Percentiles rank a stretch among this genome's conserved stretches.
Evolutionary conservation across 305 asterid species (phyloP).

Genomic region (Coffea humblotiana): DNA sequence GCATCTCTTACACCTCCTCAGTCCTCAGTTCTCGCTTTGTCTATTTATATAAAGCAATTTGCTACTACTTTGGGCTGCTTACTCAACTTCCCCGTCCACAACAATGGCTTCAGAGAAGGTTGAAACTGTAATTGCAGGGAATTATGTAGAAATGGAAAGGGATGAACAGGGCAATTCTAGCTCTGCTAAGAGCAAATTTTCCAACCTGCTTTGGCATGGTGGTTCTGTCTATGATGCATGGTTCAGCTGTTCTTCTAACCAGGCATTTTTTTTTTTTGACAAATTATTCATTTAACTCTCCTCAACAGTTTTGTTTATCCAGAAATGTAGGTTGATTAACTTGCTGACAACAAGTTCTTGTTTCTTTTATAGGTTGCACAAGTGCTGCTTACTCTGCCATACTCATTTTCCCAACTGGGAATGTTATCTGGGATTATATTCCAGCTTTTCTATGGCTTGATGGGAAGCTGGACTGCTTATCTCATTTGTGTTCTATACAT

Average conservation of each 20-base stretch:
- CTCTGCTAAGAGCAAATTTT: constrained; percentile 47
- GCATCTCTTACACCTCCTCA: not conserved
- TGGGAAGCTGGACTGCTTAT: constrained; percentile 92
- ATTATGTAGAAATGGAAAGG: constrained; percentile 74
- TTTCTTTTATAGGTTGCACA: constrained; percentile 62
- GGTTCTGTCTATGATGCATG: constrained; percentile 96
- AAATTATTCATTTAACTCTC: not conserved
- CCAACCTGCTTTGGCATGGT: constrained; percentile 80
- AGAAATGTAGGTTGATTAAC: not conserved
- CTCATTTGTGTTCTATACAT: constrained; percentile 75
- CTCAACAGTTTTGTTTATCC: not conserved
- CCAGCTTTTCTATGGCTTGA: constrained; percentile 71
- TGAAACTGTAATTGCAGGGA: constrained; percentile 78
- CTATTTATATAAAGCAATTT: constrained; percentile 32
- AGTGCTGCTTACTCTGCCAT: constrained; percentile 83
- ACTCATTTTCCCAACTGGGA: constrained; percentile 87
- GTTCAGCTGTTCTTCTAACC: constrained; percentile 87
- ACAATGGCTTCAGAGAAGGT: constrained; percentile 81
- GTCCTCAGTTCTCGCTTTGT: constrained; percentile 14
- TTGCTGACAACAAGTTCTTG: not conserved
- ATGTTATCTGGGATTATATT: constrained; percentile 71
- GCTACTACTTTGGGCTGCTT: constrained; percentile 24
- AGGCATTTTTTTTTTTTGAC: constrained; percentile 34
- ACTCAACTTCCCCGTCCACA: not conserved
- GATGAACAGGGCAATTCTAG: constrained; percentile 42